phyloP scores from a whole-genome alignment of 208 protist genomes.

The Leishmania tropica region DNA sequence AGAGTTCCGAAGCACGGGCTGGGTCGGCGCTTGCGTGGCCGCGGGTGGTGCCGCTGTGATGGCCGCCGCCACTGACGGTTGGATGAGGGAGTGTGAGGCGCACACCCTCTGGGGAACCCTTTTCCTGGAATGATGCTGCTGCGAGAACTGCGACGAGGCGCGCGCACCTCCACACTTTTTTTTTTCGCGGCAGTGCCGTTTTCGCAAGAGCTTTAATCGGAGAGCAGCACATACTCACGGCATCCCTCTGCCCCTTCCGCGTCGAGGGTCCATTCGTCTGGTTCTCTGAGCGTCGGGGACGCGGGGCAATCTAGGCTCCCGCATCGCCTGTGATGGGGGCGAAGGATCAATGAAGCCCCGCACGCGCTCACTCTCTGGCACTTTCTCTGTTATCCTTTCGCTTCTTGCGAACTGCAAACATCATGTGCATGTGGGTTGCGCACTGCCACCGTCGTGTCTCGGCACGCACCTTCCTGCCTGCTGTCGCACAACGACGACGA shows the following conservation, averaged over 20 bases:
- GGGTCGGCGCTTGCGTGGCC: constrained; percentile 26
- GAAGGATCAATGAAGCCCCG: not conserved
- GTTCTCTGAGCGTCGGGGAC: not conserved
- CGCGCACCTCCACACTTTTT: not conserved
- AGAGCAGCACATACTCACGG: not conserved
- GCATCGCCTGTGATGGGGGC: not conserved
- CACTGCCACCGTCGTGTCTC: not conserved
- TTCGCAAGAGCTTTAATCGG: not conserved
- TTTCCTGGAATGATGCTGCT: not conserved
- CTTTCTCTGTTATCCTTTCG: not conserved
- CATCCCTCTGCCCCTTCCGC: not conserved
- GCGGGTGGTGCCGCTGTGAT: constrained; percentile 14
- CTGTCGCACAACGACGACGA: not conserved
- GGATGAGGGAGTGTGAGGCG: constrained; percentile 13
- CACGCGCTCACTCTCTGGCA: not conserved
- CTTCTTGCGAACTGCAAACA: not conserved
- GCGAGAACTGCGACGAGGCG: not conserved
- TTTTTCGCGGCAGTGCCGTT: no score
- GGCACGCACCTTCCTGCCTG: not conserved
- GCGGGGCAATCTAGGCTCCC: not conserved
- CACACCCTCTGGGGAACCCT: constrained; percentile 17
- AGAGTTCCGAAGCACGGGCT: constrained; percentile 24
- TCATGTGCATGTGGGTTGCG: not conserved
- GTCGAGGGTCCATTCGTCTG: not conserved
- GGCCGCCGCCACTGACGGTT: not conserved